A percentile compares a stretch with the other conserved stretches of the same genome.
These are phyloP conservation scores for Macrolepiota dolichaula DNA, from an alignment of 768 basidiomycete species.

Conservation along the genomic window DNA sequence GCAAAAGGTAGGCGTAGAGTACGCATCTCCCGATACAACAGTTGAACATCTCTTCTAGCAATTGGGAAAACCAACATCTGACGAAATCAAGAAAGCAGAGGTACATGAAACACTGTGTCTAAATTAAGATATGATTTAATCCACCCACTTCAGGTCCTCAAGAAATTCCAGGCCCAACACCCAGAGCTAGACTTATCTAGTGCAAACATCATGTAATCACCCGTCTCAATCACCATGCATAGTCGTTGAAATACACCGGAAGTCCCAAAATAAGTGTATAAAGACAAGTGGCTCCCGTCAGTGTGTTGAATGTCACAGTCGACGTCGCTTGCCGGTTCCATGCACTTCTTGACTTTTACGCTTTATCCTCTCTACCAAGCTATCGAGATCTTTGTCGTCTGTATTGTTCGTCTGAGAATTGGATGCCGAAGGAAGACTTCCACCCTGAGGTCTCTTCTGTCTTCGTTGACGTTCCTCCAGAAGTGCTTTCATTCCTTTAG, in stretches of 20 bases:
- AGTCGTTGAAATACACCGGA: background rate
- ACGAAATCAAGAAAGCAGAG: constrained; percentile 92
- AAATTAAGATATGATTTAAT: background rate
- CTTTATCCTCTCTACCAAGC: constrained; percentile 85
- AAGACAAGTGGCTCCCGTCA: background rate
- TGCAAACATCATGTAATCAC: constrained; percentile 71
- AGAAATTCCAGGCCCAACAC: constrained; percentile 86
- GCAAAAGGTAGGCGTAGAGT: constrained; percentile 53
- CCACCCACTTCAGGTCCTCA: constrained; percentile 53
- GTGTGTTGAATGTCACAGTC: constrained; percentile 20
- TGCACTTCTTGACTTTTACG: constrained; percentile 51
- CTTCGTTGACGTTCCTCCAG: constrained; percentile 80
- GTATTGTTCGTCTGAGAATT: constrained; percentile 9
- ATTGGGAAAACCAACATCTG: constrained; percentile 95
- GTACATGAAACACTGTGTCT: constrained; percentile 30
- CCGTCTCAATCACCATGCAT: background rate
- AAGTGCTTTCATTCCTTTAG: constrained; percentile 83
- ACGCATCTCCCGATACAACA: background rate
- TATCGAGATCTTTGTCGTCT: constrained; percentile 44
- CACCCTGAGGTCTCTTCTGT: constrained; percentile 21
- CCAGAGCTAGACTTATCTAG: constrained; percentile 95
- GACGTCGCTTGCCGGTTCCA: constrained; percentile 38
- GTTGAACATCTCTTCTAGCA: constrained; percentile 46
- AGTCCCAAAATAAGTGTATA: background rate
- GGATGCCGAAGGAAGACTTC: constrained; percentile 13